A percentile compares a stretch with the other conserved stretches of the same genome.
Evolutionary conservation across 305 asterid genomes (phyloP).

Genomic region (Fraxinus angustifolia): DNA sequence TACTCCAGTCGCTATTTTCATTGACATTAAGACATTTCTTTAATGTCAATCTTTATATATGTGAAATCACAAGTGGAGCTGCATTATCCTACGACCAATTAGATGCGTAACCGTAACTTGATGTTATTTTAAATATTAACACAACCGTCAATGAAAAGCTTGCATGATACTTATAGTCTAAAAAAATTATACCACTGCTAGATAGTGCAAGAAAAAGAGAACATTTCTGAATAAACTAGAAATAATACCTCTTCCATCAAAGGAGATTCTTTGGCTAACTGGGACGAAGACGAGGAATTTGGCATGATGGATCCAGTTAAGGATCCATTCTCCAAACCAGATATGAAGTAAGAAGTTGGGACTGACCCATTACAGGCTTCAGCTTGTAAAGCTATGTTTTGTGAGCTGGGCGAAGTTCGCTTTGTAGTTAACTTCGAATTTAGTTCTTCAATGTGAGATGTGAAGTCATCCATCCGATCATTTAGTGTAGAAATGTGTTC

Average conservation of each 20-base stretch:
- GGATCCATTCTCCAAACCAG: slow-evolving; percentile 83
- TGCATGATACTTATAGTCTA: background rate
- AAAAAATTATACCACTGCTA: background rate
- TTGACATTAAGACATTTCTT: background rate
- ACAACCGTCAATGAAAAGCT: background rate
- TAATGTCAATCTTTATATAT: background rate
- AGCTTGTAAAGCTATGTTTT: slow-evolving; percentile 45
- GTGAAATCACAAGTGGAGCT: background rate
- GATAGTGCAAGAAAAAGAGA: background rate
- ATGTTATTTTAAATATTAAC: background rate
- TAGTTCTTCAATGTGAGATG: slow-evolving; percentile 67
- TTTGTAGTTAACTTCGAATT: slow-evolving; percentile 58
- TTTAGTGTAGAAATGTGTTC: slow-evolving; percentile 85
- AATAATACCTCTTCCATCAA: slow-evolving; percentile 75
- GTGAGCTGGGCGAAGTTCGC: slow-evolving; percentile 48
- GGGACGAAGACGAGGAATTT: slow-evolving; percentile 72
- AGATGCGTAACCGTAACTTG: background rate
- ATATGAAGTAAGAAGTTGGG: slow-evolving; percentile 81
- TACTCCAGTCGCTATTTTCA: background rate
- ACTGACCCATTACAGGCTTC: slow-evolving; percentile 80
- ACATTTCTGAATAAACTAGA: background rate
- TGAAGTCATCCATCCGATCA: slow-evolving; percentile 91
- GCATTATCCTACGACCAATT: background rate
- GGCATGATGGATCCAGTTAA: slow-evolving; percentile 64
- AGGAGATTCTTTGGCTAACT: slow-evolving; percentile 64